These are phyloP conservation scores for Citrus hindsii DNA, from an alignment of 345 rosid genomes.

Conservation along the genomic window DNA sequence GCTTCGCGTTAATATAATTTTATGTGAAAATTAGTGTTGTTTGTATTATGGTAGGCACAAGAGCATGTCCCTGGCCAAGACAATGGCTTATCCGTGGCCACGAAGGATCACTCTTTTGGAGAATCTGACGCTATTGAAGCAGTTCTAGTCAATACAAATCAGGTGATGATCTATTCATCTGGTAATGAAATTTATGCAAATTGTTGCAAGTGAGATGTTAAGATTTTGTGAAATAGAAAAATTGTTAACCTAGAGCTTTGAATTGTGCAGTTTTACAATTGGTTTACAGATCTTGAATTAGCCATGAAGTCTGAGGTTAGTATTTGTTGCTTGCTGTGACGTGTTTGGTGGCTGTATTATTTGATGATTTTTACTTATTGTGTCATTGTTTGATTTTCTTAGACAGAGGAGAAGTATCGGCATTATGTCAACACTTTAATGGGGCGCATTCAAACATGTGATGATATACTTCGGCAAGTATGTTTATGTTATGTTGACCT, in stretches of 20 bases:
- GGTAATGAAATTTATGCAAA: not conserved
- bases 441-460: constrained; percentile 87
- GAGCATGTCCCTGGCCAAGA: constrained; percentile 57
- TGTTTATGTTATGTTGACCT: constrained; percentile 18
- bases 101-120: constrained; percentile 41
- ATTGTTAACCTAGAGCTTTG: constrained; percentile 2
- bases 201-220: not conserved
- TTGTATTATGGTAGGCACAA: constrained; percentile 44
- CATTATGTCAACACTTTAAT: constrained; percentile 78
- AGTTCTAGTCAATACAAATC: constrained; percentile 83
- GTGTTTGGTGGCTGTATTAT: not conserved
- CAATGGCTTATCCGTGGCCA: constrained; percentile 51
- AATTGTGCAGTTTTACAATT: constrained; percentile 74
- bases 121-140: constrained; percentile 68
- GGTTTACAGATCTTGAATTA: constrained; percentile 98
- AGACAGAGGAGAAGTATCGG: constrained; percentile 97
- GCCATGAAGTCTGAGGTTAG: constrained; percentile 99
- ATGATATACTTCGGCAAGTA: constrained; percentile 80
- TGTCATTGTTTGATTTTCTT: constrained; percentile 16
- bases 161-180: constrained; percentile 31
- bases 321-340: constrained; percentile 20
- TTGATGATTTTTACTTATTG: constrained; percentile 10
- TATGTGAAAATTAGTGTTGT: not conserved
- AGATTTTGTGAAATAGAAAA: not conserved
- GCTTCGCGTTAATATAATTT: not conserved